phyloP scores from a whole-genome alignment of 2,329 filamentous ascomycete species.

The Talaromyces amestolkiae region DNA sequence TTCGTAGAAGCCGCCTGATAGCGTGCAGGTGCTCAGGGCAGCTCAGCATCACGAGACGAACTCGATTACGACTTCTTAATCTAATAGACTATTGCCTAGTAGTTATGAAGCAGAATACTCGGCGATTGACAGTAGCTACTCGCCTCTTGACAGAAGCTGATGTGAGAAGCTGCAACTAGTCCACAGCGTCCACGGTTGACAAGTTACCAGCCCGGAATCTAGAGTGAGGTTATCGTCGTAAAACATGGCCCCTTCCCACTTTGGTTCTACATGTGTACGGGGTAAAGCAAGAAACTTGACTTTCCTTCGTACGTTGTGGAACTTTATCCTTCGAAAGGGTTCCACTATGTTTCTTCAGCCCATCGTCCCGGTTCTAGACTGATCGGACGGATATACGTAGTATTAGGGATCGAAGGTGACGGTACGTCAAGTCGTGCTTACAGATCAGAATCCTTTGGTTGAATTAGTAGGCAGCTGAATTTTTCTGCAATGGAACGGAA shows the following conservation, averaged over 20 bases:
- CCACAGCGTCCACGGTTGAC: neutral
- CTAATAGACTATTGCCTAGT: neutral
- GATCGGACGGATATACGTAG: neutral
- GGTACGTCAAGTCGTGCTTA: neutral
- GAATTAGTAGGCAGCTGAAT: neutral
- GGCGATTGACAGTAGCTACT: no score
- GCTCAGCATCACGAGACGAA: neutral
- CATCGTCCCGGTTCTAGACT: neutral
- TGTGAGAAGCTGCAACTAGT: neutral
- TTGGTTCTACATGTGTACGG: neutral
- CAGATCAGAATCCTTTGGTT: neutral
- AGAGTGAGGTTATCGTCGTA: neutral
- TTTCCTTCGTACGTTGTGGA: neutral
- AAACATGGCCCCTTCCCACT: neutral
- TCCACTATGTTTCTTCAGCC: neutral
- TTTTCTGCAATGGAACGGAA: neutral
- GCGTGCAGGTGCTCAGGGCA: neutral
- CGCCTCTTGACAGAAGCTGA: no score
- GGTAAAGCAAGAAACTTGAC: neutral
- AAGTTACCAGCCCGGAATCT: neutral
- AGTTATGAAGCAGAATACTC: neutral
- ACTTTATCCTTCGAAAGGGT: neutral
- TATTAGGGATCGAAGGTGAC: neutral
- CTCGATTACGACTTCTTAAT: neutral
- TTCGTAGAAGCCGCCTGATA: neutral